Evolutionary conservation across 2,329 filamentous ascomycete genomes (phyloP).

Genomic region (Cryoendolithus antarcticus): DNA sequence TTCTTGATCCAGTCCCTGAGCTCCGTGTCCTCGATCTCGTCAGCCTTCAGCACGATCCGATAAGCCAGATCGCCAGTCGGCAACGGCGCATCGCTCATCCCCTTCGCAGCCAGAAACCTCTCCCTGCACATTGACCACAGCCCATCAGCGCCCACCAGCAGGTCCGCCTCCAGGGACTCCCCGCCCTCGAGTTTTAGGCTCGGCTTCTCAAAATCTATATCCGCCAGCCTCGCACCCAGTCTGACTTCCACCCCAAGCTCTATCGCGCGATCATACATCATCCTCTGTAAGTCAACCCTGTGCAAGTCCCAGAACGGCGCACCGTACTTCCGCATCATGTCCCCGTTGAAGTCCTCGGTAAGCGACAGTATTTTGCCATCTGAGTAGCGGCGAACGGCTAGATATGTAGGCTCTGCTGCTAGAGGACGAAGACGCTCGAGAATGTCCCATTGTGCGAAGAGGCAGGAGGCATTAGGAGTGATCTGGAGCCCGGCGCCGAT

Average conservation of each 20-base stretch:
- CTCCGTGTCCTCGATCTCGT: conserved; percentile 33
- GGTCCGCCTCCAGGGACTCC: conserved; percentile 32
- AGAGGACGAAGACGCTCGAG: conserved; percentile 28
- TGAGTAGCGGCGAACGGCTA: conserved; percentile 44
- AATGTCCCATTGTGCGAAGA: conserved; percentile 39
- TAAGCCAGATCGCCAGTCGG: conserved; percentile 54
- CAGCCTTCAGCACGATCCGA: conserved; percentile 41
- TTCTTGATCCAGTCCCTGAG: conserved; percentile 39
- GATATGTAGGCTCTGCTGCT: conserved; percentile 33
- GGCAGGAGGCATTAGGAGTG: conserved; percentile 28
- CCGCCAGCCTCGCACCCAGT: conserved; percentile 36
- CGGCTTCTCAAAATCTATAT: conserved; percentile 35
- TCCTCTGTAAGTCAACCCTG: conserved; percentile 47
- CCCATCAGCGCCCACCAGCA: conserved; percentile 51
- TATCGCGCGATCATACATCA: conserved; percentile 39
- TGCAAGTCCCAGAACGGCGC: conserved; percentile 50
- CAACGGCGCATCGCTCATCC: conserved; percentile 30
- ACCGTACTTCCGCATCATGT: conserved; percentile 42
- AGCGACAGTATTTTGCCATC: conserved; percentile 34
- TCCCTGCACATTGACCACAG: conserved; percentile 46
- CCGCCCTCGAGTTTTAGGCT: conserved; percentile 29
- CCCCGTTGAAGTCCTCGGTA: conserved; percentile 40
- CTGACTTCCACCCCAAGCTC: conserved; percentile 41
- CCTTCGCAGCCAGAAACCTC: conserved; percentile 29
- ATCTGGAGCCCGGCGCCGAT: conserved; percentile 44